A percentile compares a stretch with the other conserved stretches of the same genome.
These are phyloP conservation scores for Boletus sp. DNA, from an alignment of 1,284 basidiomycete species.

Conservation along the genomic window DNA sequence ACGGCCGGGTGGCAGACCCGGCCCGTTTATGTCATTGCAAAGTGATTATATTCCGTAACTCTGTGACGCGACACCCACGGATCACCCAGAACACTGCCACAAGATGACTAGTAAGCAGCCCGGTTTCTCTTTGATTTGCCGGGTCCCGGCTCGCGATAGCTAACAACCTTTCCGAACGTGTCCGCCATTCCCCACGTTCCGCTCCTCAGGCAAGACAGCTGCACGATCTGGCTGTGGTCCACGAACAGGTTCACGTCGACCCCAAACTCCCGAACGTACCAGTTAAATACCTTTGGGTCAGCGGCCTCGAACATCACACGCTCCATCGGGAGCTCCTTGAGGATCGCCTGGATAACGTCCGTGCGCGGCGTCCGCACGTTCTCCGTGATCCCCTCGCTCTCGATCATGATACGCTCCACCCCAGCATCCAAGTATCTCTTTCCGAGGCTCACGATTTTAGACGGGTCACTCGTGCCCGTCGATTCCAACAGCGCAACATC, in stretches of 20 bases:
- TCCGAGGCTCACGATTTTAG: slow-evolving; percentile 35
- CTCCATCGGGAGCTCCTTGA: slow-evolving; percentile 38
- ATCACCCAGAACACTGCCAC: no score
- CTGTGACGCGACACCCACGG: no score
- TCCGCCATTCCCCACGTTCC: slow-evolving; percentile 46
- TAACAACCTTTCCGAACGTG: slow-evolving; percentile 34
- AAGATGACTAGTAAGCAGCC: no score
- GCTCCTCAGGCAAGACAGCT: slow-evolving; percentile 43
- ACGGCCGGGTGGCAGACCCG: no score
- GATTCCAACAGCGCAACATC: slow-evolving; percentile 4
- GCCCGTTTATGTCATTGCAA: no score
- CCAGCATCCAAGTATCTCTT: slow-evolving; percentile 42
- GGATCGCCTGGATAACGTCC: slow-evolving; percentile 44
- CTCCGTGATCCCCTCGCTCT: slow-evolving; percentile 47
- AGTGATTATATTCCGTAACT: no score
- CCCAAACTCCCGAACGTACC: slow-evolving; percentile 43
- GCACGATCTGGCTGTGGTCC: slow-evolving; percentile 46
- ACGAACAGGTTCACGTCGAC: slow-evolving; percentile 44
- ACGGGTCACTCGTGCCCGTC: slow-evolving; percentile 10
- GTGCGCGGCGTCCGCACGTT: slow-evolving; percentile 43
- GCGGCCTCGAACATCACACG: slow-evolving; percentile 49
- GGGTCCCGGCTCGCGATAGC: slow-evolving; percentile 11
- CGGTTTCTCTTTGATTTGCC: no score
- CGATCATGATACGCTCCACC: slow-evolving; percentile 47
- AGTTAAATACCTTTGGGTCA: slow-evolving; percentile 34